Conservation (phyloP, 2,329 filamentous ascomycete species). For the Macrophomina phaseolina region DNA sequence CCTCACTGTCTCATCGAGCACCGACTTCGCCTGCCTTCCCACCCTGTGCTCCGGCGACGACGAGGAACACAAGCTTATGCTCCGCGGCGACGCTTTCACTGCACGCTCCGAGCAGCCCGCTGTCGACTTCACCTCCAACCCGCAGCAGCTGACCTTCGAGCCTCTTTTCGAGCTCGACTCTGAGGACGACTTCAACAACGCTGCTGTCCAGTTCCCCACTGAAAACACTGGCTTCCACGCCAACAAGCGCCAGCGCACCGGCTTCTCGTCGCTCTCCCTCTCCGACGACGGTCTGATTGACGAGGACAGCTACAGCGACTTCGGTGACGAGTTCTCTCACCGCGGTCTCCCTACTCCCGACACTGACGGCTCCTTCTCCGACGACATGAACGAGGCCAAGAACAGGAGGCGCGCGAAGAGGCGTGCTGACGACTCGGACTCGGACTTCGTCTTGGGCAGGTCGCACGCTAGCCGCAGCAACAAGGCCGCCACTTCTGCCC, state of each 20-base stretch:
- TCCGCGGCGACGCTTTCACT: conserved; percentile 51
- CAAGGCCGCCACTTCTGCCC: conserved; percentile 39
- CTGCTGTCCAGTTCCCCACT: conserved; percentile 72
- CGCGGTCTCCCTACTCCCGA: conserved; percentile 68
- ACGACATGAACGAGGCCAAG: conserved; percentile 36
- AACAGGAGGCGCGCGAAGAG: conserved; percentile 37
- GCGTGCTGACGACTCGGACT: conserved; percentile 42
- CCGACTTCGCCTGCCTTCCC: conserved; percentile 70
- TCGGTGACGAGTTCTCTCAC: conserved; percentile 71
- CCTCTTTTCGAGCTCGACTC: conserved; percentile 89
- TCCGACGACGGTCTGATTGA: conserved; percentile 80
- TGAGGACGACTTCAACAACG: conserved; percentile 83
- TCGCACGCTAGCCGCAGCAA: conserved; percentile 38
- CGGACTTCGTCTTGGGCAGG: conserved; percentile 42
- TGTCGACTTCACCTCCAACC: conserved; percentile 56
- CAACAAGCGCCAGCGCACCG: conserved; percentile 74
- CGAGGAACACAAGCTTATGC: conserved; percentile 62
- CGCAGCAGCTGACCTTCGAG: conserved; percentile 74
- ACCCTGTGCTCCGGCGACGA: conserved; percentile 67
- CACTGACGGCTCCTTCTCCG: conserved; percentile 52
- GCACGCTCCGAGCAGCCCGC: conserved; percentile 43
- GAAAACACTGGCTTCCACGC: conserved; percentile 65
- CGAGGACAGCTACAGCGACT: conserved; percentile 76
- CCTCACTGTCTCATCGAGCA: conserved; percentile 71
- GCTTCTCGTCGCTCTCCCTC: conserved; percentile 65